A percentile compares a stretch with the other conserved stretches of the same genome.
Conservation (phyloP, 2,329 filamentous ascomycete species). For the Trichoderma koningiopsis region DNA sequence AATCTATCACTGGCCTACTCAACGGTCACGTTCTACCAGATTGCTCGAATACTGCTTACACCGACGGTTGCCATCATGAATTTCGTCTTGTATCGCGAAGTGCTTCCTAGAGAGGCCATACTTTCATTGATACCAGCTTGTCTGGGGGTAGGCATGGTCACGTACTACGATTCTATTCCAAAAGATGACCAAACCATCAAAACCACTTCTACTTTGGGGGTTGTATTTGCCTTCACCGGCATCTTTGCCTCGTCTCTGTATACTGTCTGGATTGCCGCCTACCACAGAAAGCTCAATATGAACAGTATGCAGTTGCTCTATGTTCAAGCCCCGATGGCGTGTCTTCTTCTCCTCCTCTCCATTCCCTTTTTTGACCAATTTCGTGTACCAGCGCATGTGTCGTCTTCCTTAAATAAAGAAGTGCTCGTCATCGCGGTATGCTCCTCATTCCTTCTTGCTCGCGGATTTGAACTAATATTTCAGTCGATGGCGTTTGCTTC, state of each 20-base stretch:
- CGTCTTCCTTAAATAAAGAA: background rate
- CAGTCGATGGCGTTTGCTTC: slow-evolving; percentile 65
- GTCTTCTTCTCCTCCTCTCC: slow-evolving; percentile 63
- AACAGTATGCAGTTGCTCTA: slow-evolving; percentile 69
- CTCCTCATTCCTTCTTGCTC: background rate
- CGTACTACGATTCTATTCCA: slow-evolving; percentile 67
- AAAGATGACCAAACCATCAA: slow-evolving; percentile 50
- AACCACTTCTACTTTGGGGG: slow-evolving; percentile 60
- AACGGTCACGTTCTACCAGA: slow-evolving; percentile 70
- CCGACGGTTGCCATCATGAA: slow-evolving; percentile 68
- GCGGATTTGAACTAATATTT: slow-evolving; percentile 5
- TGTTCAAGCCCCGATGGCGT: slow-evolving; percentile 67
- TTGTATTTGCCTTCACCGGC: slow-evolving; percentile 64
- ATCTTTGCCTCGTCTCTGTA: slow-evolving; percentile 68
- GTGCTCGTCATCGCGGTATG: slow-evolving; percentile 47
- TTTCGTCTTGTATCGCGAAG: slow-evolving; percentile 60
- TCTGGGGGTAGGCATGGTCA: slow-evolving; percentile 65
- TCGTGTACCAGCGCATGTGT: slow-evolving; percentile 42
- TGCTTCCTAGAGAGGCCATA: slow-evolving; percentile 56
- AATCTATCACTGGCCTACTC: slow-evolving; percentile 70
- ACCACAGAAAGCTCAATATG: slow-evolving; percentile 66
- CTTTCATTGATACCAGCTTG: slow-evolving; percentile 63
- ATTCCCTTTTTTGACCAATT: slow-evolving; percentile 68
- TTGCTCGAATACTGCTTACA: slow-evolving; percentile 67
- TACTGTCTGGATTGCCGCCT: slow-evolving; percentile 68